phyloP scores from a whole-genome alignment of 768 basidiomycete genomes.

The Trametes elegans region DNA sequence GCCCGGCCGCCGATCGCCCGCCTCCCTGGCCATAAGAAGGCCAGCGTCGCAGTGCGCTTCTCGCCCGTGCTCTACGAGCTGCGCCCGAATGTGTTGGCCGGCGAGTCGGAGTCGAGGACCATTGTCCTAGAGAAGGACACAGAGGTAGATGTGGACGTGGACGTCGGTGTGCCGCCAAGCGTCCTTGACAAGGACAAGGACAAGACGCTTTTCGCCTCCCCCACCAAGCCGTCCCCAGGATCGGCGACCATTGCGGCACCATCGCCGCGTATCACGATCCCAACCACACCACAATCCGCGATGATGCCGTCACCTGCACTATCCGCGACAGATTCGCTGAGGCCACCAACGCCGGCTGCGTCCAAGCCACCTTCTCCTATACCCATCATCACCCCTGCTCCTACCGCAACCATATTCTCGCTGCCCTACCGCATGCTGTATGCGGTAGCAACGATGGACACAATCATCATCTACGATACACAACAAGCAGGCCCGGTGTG shows the following conservation, averaged over 20 bases:
- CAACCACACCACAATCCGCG: conserved; percentile 22
- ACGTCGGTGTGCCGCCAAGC: conserved; percentile 32
- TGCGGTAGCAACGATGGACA: conserved; percentile 95
- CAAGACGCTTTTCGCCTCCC: conserved; percentile 14
- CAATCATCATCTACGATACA: conserved; percentile 92
- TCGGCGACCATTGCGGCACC: conserved; percentile 42
- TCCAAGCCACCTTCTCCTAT: conserved; percentile 54
- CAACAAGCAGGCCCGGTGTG: conserved; percentile 93
- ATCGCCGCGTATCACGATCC: conserved; percentile 41
- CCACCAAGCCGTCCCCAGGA: conserved; percentile 12
- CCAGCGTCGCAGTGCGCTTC: conserved; percentile 91
- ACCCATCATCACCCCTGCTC: conserved; percentile 29
- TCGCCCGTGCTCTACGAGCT: conserved; percentile 92
- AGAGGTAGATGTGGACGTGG: conserved; percentile 60
- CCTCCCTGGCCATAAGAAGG: conserved; percentile 93
- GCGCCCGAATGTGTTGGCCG: conserved; percentile 51
- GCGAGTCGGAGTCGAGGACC: conserved; percentile 45
- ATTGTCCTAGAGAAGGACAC: conserved; percentile 66
- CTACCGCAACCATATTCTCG: conserved; percentile 72
- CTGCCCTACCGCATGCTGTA: conserved; percentile 93
- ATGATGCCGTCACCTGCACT: conserved; percentile 51
- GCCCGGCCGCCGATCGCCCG: conserved; percentile 91
- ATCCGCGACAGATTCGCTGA: conserved; percentile 45
- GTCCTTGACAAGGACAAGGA: conserved; percentile 10
- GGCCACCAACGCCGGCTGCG: conserved; percentile 61